A percentile compares a stretch with the other conserved stretches of the same genome.
Evolutionary conservation across 257 asterid species (phyloP).

Genomic region (Solanum appendiculatum): DNA sequence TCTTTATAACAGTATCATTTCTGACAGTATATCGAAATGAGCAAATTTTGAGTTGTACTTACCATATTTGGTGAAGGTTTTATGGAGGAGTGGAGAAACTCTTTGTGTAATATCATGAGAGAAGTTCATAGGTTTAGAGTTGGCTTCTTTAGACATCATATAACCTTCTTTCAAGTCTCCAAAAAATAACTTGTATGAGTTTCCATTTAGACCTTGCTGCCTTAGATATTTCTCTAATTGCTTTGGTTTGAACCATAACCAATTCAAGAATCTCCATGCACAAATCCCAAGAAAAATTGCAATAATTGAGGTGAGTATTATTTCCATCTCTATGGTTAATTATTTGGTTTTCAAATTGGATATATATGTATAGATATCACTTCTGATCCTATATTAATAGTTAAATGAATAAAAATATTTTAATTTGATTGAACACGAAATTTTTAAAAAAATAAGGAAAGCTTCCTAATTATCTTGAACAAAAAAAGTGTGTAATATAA

Average conservation of each 20-base stretch:
- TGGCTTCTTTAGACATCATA: conserved; percentile 5
- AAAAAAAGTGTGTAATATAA: no score
- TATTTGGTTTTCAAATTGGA: background rate
- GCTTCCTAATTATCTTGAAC: no score
- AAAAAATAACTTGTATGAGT: conserved; percentile 8
- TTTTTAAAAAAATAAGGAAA: no score
- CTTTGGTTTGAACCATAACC: conserved; percentile 17
- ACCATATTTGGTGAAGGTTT: conserved; percentile 9
- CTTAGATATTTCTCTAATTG: conserved; percentile 17
- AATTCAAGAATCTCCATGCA: conserved; percentile 12
- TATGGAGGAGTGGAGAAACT: conserved; percentile 4
- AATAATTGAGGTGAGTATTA: background rate
- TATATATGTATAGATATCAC: no score
- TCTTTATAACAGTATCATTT: no score
- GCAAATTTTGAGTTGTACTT: background rate
- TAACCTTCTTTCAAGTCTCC: conserved; percentile 17
- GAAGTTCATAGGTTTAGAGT: conserved; percentile 8
- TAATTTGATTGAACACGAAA: no score
- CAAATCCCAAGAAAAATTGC: background rate
- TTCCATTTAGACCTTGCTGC: conserved; percentile 11
- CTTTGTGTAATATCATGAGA: conserved; percentile 10
- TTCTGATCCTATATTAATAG: no score
- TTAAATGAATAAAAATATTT: no score
- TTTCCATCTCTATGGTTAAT: background rate
- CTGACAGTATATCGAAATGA: background rate